phyloP scores from a whole-genome alignment of 176 grass and related monocot genomes.

The Phoenix dactylifera region DNA sequence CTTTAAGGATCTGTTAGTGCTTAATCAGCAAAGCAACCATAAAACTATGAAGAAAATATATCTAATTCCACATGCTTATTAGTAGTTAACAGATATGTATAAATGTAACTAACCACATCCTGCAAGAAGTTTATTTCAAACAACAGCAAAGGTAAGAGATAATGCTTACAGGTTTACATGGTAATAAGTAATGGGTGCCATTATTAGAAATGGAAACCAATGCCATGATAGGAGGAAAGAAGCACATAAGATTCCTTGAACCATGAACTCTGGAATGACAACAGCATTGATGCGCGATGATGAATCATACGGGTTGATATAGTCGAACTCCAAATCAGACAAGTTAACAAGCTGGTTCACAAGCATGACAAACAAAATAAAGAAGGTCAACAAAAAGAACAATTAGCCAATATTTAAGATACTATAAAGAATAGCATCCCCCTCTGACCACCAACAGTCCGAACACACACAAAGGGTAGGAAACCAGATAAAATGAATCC shows the following conservation, averaged over 20 bases:
- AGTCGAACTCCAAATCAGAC: slow-evolving; percentile 92
- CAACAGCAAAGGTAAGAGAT: slow-evolving; percentile 2
- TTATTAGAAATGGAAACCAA: slow-evolving; percentile 80
- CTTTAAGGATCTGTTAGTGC: too few species aligned
- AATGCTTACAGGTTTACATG: slow-evolving; percentile 72
- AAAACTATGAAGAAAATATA: too few species aligned
- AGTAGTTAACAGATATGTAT: too few species aligned
- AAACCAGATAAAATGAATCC: too few species aligned
- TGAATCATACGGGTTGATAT: slow-evolving; percentile 93
- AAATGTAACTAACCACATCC: neutral
- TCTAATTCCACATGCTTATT: too few species aligned
- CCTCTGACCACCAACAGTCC: neutral
- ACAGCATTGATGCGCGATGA: slow-evolving; percentile 80
- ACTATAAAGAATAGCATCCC: neutral
- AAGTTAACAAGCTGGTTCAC: slow-evolving; percentile 68
- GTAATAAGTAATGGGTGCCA: slow-evolving; percentile 80
- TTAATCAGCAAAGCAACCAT: too few species aligned
- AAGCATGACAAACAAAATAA: slow-evolving; percentile 23
- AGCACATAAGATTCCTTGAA: slow-evolving; percentile 60
- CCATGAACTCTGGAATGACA: slow-evolving; percentile 52
- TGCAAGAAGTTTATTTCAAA: slow-evolving; percentile 12
- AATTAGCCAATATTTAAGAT: neutral
- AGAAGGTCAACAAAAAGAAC: slow-evolving; percentile 14
- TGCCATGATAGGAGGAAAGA: slow-evolving; percentile 66
- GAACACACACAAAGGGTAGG: too few species aligned